These are phyloP conservation scores for Trichoderma cornu-damae DNA, from an alignment of 2,329 filamentous ascomycete genomes.

Conservation along the genomic window DNA sequence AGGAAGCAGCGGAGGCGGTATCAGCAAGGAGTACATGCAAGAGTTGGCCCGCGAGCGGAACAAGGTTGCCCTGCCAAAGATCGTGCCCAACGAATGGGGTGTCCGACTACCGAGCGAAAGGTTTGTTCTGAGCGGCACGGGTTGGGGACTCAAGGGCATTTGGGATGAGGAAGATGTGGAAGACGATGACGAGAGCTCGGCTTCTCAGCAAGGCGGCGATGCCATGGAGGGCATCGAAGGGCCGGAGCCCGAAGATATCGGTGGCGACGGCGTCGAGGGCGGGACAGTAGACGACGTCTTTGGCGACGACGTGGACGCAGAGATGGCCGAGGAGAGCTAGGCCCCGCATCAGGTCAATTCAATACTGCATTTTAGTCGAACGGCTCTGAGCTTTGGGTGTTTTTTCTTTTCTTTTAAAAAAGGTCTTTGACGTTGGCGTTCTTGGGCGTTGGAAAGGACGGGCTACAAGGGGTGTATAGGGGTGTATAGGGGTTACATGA, in stretches of 20 bases:
- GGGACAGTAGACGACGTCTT: constrained; percentile 53
- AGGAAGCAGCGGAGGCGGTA: constrained; percentile 47
- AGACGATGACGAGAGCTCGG: constrained; percentile 38
- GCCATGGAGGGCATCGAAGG: constrained; percentile 47
- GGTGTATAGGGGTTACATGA: background rate
- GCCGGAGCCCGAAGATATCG: constrained; percentile 38
- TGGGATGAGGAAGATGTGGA: constrained; percentile 49
- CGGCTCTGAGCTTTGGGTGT: background rate
- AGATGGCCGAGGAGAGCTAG: constrained; percentile 45
- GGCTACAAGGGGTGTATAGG: background rate
- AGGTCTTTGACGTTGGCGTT: constrained; percentile 8
- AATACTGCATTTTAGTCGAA: background rate
- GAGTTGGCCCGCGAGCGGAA: constrained; percentile 70
- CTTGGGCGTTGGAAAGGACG: constrained; percentile 15
- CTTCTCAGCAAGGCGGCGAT: constrained; percentile 38
- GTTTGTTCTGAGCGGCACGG: constrained; percentile 61
- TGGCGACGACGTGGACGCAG: constrained; percentile 51
- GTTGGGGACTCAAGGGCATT: constrained; percentile 58
- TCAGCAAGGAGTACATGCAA: constrained; percentile 69
- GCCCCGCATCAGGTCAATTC: background rate
- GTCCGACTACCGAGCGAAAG: constrained; percentile 61
- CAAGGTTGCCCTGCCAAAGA: constrained; percentile 58
- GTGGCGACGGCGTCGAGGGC: constrained; percentile 45
- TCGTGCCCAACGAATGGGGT: constrained; percentile 62
- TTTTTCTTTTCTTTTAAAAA: too few relatives aligned